Evolutionary conservation across 78 protist species (phyloP).

Genomic region (Isochrysis galbana): DNA sequence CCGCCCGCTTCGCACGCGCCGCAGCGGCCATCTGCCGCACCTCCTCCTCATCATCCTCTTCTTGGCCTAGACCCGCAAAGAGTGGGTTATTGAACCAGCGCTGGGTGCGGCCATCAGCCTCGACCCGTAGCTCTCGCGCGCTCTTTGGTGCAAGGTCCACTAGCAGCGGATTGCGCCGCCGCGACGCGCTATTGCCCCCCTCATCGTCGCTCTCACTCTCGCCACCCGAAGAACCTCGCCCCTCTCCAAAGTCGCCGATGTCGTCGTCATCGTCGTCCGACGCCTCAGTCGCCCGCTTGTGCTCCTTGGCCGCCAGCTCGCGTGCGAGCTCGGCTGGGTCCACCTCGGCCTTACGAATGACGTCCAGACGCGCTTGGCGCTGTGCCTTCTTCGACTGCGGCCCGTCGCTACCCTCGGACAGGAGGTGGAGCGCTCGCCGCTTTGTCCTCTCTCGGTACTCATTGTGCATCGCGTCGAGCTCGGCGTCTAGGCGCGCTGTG

Average conservation of each 20-base stretch:
- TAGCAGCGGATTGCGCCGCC: neutral
- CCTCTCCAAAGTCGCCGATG: neutral
- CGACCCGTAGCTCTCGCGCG: neutral
- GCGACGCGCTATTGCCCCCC: neutral
- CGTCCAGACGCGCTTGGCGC: neutral
- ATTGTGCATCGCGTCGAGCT: neutral
- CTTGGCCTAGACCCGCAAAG: neutral
- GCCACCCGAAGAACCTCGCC: neutral
- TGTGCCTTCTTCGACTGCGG: neutral
- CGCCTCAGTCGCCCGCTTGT: neutral
- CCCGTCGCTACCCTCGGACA: neutral
- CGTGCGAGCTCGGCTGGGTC: neutral
- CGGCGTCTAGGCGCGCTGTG: neutral
- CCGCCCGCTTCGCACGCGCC: neutral
- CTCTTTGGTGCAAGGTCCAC: neutral
- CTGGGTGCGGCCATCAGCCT: neutral
- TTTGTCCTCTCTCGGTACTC: neutral
- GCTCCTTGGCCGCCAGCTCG: neutral
- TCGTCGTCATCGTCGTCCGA: constrained; percentile 31
- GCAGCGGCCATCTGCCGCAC: neutral
- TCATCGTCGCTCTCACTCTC: neutral
- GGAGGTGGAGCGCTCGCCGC: neutral
- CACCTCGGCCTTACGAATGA: neutral
- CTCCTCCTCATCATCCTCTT: constrained; percentile 6
- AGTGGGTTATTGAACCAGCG: neutral